These are phyloP conservation scores for Pyrenophora tritici-repentis DNA, from an alignment of 2,329 filamentous ascomycete species.

Conservation along the genomic window DNA sequence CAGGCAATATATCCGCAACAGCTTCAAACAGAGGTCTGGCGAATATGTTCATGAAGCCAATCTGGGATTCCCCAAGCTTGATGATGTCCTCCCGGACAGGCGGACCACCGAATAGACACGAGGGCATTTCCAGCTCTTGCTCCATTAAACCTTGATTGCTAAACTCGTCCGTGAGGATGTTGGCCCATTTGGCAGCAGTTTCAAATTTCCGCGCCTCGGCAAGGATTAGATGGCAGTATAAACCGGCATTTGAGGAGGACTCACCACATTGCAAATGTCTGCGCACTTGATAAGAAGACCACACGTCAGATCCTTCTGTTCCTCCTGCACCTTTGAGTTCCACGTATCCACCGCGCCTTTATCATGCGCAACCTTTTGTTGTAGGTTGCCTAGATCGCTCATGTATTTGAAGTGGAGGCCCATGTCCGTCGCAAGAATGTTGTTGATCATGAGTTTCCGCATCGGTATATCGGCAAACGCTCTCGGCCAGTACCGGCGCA, in stretches of 20 bases:
- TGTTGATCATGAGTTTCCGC: conserved; percentile 91
- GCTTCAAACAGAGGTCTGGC: conserved; percentile 89
- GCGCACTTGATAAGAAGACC: conserved; percentile 96
- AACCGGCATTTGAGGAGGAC: conserved; percentile 47
- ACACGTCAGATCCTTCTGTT: conserved; percentile 80
- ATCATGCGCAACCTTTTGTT: conserved; percentile 74
- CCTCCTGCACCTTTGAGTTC: conserved; percentile 75
- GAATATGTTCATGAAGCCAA: conserved; percentile 96
- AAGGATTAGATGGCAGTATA: conserved; percentile 9
- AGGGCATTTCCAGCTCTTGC: conserved; percentile 80
- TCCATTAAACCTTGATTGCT: conserved; percentile 93
- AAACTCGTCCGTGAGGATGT: conserved; percentile 94
- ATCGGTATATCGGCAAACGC: conserved; percentile 79
- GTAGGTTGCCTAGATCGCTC: conserved; percentile 79
- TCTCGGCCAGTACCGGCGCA: conserved; percentile 87
- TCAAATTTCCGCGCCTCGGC: conserved; percentile 77
- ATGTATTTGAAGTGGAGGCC: conserved; percentile 96
- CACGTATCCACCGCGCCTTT: conserved; percentile 69
- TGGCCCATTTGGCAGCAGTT: conserved; percentile 85
- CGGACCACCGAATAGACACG: conserved; percentile 79
- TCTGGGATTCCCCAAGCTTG: conserved; percentile 84
- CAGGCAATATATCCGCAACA: conserved; percentile 82
- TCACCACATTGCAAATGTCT: conserved; percentile 96
- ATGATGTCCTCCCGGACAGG: conserved; percentile 81
- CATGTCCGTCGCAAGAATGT: conserved; percentile 98